Base-by-base conservation (phyloP, 495 filamentous ascomycete genomes). In the Penicillium herquei region DNA sequence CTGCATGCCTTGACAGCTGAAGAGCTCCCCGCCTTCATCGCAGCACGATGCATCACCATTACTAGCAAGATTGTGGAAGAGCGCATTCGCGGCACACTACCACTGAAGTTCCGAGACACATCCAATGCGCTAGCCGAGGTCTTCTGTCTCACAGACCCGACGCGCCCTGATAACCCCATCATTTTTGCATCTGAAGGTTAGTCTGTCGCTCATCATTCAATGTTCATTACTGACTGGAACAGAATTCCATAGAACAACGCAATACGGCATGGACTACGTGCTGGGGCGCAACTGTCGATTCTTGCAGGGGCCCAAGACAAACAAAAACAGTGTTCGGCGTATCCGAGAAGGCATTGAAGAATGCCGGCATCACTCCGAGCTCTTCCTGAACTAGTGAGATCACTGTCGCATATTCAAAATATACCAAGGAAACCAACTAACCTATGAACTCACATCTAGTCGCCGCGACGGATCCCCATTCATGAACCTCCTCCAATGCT, bases 141-240 rank as follows among this genome's bases (percentile, higher is more conserved):
- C 0, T 92, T 91, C 59, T 90, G 87, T 64, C 69, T 91, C 56
- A 88, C 87, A 7, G 89, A 92, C 70, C 88, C 89, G 7, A 84
- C 84, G 18, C 73, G 86, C 55, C 75, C 79, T 6, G 89, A 88
- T 61, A 90, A 91, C 68, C 89, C 88, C 1, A 86, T 93, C 52
- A 80, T 92, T 3, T 91, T 91, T 70, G 85, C 87, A 26, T 90
- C 87, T 6, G 83, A 90, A 77, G 87, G 87, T 89, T 72, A 32
- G 73, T 70, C 35, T 34, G 3, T 32, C 2, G 7, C 12, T 18
- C 2, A 4, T 11, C 9, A 16, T 33, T 7, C 7, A 10, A 16
- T 12, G n/a, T 37, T 12, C 18, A 6, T 9, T 12, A 3, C 12
- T 52, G 7, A 57, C 44, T 12, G 6, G 10, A 35, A 11, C 41